A percentile compares a stretch with the other conserved stretches of the same genome.
phyloP scores from a whole-genome alignment of 192 early-diverging fungal species.

The Entrophospora sp. region DNA sequence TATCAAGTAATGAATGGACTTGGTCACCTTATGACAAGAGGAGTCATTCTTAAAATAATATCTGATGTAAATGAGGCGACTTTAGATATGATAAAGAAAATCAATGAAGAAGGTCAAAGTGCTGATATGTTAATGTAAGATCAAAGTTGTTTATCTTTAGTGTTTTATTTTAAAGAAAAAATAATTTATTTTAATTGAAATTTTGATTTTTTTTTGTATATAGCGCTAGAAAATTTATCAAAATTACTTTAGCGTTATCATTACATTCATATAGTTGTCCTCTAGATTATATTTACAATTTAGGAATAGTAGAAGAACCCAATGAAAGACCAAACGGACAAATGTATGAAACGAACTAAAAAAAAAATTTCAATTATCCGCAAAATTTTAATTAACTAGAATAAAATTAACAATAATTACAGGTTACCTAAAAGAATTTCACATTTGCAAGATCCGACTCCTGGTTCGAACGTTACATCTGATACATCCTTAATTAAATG shows the following conservation, averaged over 20 bases:
- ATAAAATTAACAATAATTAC: too few species aligned
- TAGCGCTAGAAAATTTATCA: slow-evolving; percentile 11
- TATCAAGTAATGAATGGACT: slow-evolving; percentile 30
- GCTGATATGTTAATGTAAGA: slow-evolving; percentile 20
- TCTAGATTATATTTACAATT: slow-evolving; percentile 3
- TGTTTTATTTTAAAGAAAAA: neutral
- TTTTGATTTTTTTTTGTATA: neutral
- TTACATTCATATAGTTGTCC: slow-evolving; percentile 14
- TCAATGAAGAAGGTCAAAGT: slow-evolving; percentile 19
- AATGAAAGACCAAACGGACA: neutral
- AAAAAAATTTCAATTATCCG: neutral
- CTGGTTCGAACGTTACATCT: slow-evolving; percentile 4
- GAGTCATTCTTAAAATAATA: slow-evolving; percentile 25
- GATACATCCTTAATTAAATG: slow-evolving; percentile 26
- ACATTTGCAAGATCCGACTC: slow-evolving; percentile 14
- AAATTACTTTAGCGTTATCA: neutral
- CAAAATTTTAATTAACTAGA: too few species aligned
- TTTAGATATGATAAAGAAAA: slow-evolving; percentile 18
- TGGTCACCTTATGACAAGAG: slow-evolving; percentile 19
- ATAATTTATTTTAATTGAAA: neutral
- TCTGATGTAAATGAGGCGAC: slow-evolving; percentile 26
- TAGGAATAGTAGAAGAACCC: neutral
- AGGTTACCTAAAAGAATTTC: slow-evolving; percentile 4
- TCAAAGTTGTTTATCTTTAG: neutral
- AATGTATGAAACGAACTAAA: neutral